Base-by-base conservation (phyloP, 257 asterid genomes). In the Nicotiana noctiflora region DNA sequence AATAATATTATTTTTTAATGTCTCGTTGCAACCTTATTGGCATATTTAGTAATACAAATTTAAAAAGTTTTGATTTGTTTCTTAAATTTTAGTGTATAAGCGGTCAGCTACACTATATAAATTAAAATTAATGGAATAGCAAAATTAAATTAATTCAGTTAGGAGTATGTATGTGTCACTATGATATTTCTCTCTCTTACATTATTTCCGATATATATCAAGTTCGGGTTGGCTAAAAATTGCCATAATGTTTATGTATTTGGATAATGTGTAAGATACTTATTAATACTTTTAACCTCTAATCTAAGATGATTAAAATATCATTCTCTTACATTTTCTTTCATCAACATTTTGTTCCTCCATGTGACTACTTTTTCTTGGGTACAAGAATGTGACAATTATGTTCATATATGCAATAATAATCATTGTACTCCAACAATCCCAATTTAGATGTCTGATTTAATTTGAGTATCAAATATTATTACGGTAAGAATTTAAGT, bases 221-320 rank as follows among this genome's bases (percentile, higher is more conserved):
- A 57, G 63, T 57, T 57, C 27, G 15, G 3, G 59, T 53, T 49
- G 17, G 17, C 59, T 15, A 4, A n/a, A 53, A 53, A 13, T 19
- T 70, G 77, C 44, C 77, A 44, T 44, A 44, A 70, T 21, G 37
- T 21, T 44, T 70, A 44, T 70, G 19, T 44, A 44, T 44, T 19
- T 44, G 77, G 77, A 40, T 68, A 68, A 68, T 68, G 55, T 72
- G 21, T 37, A 23, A n/a, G n/a, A n/a, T n/a, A n/a, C n/a, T n/a
- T n/a, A n/a, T n/a, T n/a, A n/a, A n/a, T n/a, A n/a, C n/a, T n/a
- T n/a, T n/a, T n/a, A n/a, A n/a, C n/a, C n/a, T n/a, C n/a, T n/a
- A n/a, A n/a, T n/a, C n/a, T 70, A 40, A 37, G 37, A 62, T 62
- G 19, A 25, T 13, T 27, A 62, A 46, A 40, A n/a, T 13, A 12